Evolutionary conservation across 805 yeast genomes (phyloP), one percentile per base, ranked within the genome.

Genomic region (Lipomyces yamadae): DNA sequence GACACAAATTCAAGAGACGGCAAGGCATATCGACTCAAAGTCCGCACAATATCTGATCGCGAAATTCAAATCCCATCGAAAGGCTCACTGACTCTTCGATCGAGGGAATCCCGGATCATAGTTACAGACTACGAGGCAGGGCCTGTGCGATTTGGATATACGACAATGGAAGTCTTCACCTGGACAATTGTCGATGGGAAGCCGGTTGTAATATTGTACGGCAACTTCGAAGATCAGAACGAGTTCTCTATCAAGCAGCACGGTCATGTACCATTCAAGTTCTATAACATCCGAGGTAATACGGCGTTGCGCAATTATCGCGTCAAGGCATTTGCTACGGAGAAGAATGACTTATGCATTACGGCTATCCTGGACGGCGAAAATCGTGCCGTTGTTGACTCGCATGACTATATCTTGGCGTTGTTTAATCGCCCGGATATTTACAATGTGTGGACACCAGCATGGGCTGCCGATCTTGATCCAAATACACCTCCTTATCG

Each of bases 381-480:
- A 58, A 39, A 24, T 18, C n/a, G 55, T 2, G 64, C 64, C 11
- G 30, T 60, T n/a, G 50, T 66, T 15, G 34, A 50, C 32, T 34
- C 57, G 39, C 33, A 45, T 3, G 64, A 62, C 24, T 66, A 60
- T 18, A 58, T 52, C 39, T 50, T 66, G 24, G 13, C 63, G n/a
- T 15, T 66, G 34, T 33, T 66, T 34, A 63, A 60, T 37, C 53
- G 63, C 10, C 69, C 69, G 4, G 66, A 60, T 6, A 56, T 66
- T 32, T 63, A 66, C 50, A 56, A 45, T 5, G 69, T 61, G 10
- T 66, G 69, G 69, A 67, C 69, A 7, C 69, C 66, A 3, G 45
- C 63, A 4, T 18, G 59, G 11, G 69, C 61, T 8, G 42, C 34
- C 32, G 59, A 66, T 11, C 30, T 48, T 2, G 64, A 63, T 58